Conservation (phyloP, 2,329 filamentous ascomycete species). For the Cadophora sp. region DNA sequence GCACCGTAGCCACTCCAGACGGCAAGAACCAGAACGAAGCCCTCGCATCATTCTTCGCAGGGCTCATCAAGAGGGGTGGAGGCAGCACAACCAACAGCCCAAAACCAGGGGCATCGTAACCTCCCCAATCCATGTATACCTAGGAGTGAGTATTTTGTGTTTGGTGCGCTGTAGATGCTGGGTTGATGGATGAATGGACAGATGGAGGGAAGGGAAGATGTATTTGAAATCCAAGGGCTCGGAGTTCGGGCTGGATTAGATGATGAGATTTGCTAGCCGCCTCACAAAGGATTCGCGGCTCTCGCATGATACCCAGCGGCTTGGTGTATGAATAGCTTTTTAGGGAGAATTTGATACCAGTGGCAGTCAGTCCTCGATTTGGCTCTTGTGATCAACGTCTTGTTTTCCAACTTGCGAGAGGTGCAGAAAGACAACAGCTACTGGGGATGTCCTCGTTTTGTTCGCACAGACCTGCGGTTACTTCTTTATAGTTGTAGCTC, state of each 20-base stretch:
- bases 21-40: constrained; percentile 64
- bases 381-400: not conserved
- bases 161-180: constrained; percentile 4
- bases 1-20: constrained; percentile 40
- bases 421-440: too few species aligned
- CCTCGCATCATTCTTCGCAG: constrained; percentile 65
- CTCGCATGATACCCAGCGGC: constrained; percentile 36
- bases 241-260: constrained; percentile 30
- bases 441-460: too few species aligned
- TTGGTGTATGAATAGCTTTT: constrained; percentile 28
- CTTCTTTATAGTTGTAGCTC: too few species aligned
- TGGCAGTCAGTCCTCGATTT: not conserved
- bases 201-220: not conserved
- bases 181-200: constrained; percentile 1
- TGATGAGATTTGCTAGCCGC: constrained; percentile 25
- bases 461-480: too few species aligned
- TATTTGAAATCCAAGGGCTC: constrained; percentile 19
- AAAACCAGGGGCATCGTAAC: constrained; percentile 39
- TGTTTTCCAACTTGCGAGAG: too few species aligned
- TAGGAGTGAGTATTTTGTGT: not conserved
- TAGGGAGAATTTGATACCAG: constrained; percentile 13
- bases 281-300: constrained; percentile 19
- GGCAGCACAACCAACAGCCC: constrained; percentile 41
- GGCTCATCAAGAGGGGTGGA: constrained; percentile 60
- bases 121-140: not conserved